Conservation (phyloP, 2,329 filamentous ascomycete genomes). For the Metarhizium anisopliae region DNA sequence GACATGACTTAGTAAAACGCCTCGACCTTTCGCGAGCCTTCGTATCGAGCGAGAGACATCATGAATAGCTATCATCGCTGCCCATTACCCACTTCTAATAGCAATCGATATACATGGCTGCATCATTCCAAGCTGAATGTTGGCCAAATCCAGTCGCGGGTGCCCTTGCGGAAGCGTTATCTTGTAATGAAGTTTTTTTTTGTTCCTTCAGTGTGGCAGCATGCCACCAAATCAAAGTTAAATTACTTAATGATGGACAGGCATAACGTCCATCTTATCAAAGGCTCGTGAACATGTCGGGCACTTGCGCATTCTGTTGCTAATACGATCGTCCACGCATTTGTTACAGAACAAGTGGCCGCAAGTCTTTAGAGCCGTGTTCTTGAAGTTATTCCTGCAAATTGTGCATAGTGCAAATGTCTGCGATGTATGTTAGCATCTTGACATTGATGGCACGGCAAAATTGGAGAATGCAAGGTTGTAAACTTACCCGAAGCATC, state of each 20-base stretch:
- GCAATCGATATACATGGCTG: neutral
- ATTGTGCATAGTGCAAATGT: constrained; percentile 65
- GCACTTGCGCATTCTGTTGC: constrained; percentile 87
- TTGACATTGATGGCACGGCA: neutral
- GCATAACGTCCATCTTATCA: constrained; percentile 83
- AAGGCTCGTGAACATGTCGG: constrained; percentile 90
- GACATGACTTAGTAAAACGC: neutral
- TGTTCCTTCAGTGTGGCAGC: neutral
- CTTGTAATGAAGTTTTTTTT: neutral
- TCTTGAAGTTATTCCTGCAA: constrained; percentile 88
- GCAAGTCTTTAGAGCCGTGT: constrained; percentile 86
- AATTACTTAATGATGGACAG: constrained; percentile 40
- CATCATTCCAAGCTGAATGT: neutral
- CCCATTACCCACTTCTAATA: neutral
- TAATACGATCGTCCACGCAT: constrained; percentile 83
- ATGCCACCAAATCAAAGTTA: neutral
- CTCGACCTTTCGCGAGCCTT: neutral
- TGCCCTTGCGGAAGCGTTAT: neutral
- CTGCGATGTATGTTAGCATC: constrained; percentile 18
- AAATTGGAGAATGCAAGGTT: neutral
- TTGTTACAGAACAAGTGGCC: constrained; percentile 89
- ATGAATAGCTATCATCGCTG: constrained; percentile 1
- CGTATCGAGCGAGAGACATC: neutral
- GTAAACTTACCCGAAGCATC: constrained; percentile 67
- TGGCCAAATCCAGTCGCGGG: neutral